Conservation (phyloP, 2,329 filamentous ascomycete genomes). For the Colletotrichum sp. region DNA sequence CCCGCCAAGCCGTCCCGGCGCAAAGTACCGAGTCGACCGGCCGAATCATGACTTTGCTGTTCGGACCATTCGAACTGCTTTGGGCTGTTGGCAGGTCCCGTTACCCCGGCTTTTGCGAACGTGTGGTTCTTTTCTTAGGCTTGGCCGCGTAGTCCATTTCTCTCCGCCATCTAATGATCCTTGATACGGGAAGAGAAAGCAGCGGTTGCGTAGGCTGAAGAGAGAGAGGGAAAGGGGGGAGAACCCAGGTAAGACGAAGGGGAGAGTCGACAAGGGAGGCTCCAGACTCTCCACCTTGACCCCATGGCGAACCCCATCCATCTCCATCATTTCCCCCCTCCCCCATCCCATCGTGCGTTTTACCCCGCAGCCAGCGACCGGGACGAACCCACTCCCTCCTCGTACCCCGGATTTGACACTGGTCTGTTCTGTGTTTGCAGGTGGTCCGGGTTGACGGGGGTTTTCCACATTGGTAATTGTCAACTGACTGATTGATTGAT, state of each 20-base stretch:
- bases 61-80: not conserved
- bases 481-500: not conserved
- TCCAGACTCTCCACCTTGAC: not conserved
- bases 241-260: not conserved
- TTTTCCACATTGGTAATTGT: not conserved
- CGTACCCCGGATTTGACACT: conserved; percentile 13
- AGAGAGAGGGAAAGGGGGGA: not conserved
- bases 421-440: not conserved
- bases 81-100: not conserved
- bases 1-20: conserved; percentile 16
- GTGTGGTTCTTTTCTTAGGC: not conserved
- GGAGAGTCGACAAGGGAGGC: not conserved
- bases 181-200: not conserved
- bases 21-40: conserved; percentile 12
- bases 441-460: not conserved
- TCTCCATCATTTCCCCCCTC: not conserved
- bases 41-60: not conserved
- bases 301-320: not conserved
- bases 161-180: not conserved
- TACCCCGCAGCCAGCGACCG: conserved; percentile 13
- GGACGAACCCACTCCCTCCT: conserved; percentile 10
- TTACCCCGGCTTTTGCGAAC: conserved; percentile 1
- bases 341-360: not conserved
- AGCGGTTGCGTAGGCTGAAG: not conserved
- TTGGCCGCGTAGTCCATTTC: not conserved